Conservation (phyloP, 345 rosid genomes). For the Noccaea caerulescens region DNA sequence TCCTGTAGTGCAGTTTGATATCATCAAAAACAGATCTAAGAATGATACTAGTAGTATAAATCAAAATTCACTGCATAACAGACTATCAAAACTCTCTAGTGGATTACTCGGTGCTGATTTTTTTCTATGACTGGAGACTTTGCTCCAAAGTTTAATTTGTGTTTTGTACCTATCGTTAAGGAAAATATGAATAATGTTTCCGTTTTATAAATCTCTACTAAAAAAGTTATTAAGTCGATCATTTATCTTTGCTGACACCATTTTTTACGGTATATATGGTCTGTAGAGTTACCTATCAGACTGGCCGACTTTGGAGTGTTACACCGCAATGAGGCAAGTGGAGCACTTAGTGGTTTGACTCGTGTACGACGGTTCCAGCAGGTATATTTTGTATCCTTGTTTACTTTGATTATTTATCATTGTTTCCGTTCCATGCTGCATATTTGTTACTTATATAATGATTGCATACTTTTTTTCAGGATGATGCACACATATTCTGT, state of each 20-base stretch:
- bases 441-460: conserved; percentile 13
- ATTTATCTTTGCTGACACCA: conserved; percentile 22
- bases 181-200: conserved; percentile 19
- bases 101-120: not conserved
- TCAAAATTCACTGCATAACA: conserved; percentile 6
- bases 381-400: conserved; percentile 50
- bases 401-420: conserved; percentile 2
- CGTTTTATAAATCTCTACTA: conserved; percentile 18
- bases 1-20: conserved; percentile 15
- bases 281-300: conserved; percentile 88
- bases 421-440: conserved; percentile 7
- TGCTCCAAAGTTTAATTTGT: not conserved
- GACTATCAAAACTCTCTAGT: conserved; percentile 16
- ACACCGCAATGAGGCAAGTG: conserved; percentile 98
- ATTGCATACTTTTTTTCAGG: conserved; percentile 56
- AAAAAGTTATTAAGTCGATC: conserved; percentile 8
- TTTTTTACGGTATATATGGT: conserved; percentile 27
- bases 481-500: conserved; percentile 96
- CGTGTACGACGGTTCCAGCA: conserved; percentile 98
- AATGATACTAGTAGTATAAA: conserved; percentile 1
- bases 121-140: not conserved
- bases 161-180: not conserved
- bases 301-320: conserved; percentile 95
- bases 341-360: conserved; percentile 92
- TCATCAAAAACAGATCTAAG: conserved; percentile 14